phyloP scores from a whole-genome alignment of 345 rosid genomes.

The Eucalyptus pauciflora region DNA sequence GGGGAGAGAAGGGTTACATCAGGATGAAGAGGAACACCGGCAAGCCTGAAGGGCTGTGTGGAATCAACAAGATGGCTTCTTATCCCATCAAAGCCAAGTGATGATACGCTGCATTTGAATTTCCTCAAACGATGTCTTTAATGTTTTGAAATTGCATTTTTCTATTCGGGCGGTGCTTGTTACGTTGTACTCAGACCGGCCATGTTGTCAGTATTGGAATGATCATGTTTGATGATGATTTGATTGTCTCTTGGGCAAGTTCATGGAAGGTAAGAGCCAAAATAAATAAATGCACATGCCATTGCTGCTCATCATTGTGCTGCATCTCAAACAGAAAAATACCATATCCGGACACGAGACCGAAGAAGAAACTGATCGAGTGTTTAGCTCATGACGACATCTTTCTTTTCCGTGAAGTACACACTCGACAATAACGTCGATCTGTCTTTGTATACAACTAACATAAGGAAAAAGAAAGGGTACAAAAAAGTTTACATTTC shows the following conservation, averaged over 20 bases:
- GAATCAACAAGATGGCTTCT: constrained; percentile 84
- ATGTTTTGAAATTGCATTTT: background rate
- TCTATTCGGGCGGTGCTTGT: background rate
- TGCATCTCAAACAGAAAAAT: background rate
- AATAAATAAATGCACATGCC: background rate
- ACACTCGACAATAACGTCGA: background rate
- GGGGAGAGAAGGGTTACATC: constrained; percentile 83
- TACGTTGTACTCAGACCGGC: background rate
- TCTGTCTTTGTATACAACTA: background rate
- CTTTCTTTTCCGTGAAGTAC: background rate
- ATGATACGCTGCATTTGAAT: background rate
- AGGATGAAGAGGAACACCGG: constrained; percentile 77
- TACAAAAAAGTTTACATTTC: background rate
- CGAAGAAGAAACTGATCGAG: background rate
- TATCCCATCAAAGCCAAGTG: constrained; percentile 55
- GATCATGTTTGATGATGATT: background rate
- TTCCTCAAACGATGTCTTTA: background rate
- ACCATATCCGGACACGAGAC: background rate
- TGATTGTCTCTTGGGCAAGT: background rate
- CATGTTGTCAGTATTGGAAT: background rate
- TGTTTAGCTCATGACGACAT: background rate
- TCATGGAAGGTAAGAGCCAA: background rate
- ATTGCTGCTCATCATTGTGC: background rate
- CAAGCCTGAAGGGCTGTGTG: constrained; percentile 64
- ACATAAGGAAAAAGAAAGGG: background rate